phyloP scores from a whole-genome alignment of 495 filamentous ascomycete species.

The Daldinia caldariorum region DNA sequence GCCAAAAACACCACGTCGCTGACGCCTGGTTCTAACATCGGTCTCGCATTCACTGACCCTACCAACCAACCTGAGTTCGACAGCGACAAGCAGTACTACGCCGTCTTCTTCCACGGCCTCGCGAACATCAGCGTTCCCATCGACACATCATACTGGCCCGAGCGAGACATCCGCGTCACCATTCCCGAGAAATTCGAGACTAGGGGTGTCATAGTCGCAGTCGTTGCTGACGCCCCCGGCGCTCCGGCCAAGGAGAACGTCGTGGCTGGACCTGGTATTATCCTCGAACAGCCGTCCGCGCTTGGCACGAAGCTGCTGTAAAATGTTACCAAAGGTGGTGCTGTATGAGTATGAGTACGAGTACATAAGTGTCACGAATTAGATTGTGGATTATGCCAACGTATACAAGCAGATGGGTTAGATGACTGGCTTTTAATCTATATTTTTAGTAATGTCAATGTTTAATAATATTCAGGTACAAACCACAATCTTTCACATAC shows the following conservation, averaged over 20 bases:
- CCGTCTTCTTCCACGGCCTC: constrained; percentile 63
- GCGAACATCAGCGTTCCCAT: constrained; percentile 58
- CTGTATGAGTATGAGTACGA: too few relatives aligned
- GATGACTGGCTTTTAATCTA: constrained; percentile 12
- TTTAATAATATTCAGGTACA: constrained; percentile 24
- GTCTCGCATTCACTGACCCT: constrained; percentile 53
- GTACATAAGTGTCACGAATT: neutral
- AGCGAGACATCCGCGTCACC: constrained; percentile 49
- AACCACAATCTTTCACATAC: too few relatives aligned
- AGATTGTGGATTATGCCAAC: constrained; percentile 5
- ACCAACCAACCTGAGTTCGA: constrained; percentile 55
- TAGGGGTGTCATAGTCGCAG: constrained; percentile 59
- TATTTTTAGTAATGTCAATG: constrained; percentile 37
- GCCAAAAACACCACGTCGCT: constrained; percentile 50
- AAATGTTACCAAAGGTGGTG: too few relatives aligned
- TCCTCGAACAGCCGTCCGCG: constrained; percentile 33
- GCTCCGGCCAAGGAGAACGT: constrained; percentile 60
- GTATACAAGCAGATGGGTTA: constrained; percentile 3
- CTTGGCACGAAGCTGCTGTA: constrained; percentile 29
- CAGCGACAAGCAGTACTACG: constrained; percentile 54
- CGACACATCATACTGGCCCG: constrained; percentile 48
- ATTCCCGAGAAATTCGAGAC: constrained; percentile 60
- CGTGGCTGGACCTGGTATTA: constrained; percentile 35
- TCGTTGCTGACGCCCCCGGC: constrained; percentile 55
- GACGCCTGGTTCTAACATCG: constrained; percentile 56